Percentiles rank a stretch among this genome's conserved stretches.
Conservation (phyloP, 768 basidiomycete species). For the Suillus subluteus region DNA sequence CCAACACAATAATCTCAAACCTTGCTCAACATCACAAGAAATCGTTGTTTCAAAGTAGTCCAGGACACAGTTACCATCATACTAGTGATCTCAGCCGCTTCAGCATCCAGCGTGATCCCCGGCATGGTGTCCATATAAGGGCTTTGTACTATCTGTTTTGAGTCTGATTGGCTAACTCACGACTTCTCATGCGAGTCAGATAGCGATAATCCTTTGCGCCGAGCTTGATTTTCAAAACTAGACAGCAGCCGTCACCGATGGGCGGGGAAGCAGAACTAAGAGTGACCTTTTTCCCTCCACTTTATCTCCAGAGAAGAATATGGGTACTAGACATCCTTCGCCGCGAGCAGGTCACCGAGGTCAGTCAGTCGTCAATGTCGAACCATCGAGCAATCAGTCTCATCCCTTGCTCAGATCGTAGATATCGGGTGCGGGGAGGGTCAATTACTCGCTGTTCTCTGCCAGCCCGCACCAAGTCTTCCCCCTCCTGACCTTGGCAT, state of each 20-base stretch:
- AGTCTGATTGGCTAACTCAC: background rate
- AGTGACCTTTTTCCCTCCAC: conserved; percentile 70
- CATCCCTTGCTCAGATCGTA: conserved; percentile 53
- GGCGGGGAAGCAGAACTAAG: conserved; percentile 31
- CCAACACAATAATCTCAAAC: background rate
- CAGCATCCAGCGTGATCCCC: background rate
- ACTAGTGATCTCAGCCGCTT: background rate
- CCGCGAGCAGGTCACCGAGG: conserved; percentile 57
- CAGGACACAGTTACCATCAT: background rate
- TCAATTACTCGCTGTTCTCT: conserved; percentile 66
- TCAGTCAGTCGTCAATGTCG: conserved; percentile 29
- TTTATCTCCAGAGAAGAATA: conserved; percentile 67
- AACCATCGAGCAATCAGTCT: background rate
- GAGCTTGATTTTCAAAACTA: background rate
- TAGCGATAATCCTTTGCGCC: background rate
- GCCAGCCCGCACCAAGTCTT: conserved; percentile 77
- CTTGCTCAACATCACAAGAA: background rate
- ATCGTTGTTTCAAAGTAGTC: background rate
- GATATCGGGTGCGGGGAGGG: conserved; percentile 90
- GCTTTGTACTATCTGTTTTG: background rate
- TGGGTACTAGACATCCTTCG: conserved; percentile 72
- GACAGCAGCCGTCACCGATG: conserved; percentile 18
- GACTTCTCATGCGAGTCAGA: conserved; percentile 1
- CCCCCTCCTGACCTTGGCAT: conserved; percentile 36
- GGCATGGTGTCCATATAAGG: background rate